These are phyloP conservation scores for Arabidopsis suecica DNA, from an alignment of 345 rosid species.

Conservation along the genomic window DNA sequence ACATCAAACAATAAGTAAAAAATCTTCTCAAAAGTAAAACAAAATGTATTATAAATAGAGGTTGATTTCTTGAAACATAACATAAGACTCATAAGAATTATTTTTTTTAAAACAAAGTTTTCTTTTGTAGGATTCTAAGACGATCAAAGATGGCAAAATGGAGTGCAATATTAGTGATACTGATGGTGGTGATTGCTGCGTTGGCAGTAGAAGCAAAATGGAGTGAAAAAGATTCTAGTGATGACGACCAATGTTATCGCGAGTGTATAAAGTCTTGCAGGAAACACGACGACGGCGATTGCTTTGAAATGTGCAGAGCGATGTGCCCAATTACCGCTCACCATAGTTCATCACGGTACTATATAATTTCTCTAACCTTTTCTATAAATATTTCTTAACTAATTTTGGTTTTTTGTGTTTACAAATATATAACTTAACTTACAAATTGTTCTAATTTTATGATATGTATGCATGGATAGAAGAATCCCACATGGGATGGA, in stretches of 20 bases:
- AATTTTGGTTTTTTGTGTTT: too few relatives aligned
- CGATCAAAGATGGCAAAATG: slow-evolving; percentile 25
- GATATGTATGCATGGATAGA: too few relatives aligned
- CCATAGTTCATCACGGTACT: too few relatives aligned
- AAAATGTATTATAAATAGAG: slow-evolving; percentile 34
- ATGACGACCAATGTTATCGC: not conserved
- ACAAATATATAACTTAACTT: too few relatives aligned
- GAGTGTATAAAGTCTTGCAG: not conserved
- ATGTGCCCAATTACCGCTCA: too few relatives aligned
- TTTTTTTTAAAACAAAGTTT: not conserved
- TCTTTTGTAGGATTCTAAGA: not conserved
- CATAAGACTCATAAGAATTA: not conserved
- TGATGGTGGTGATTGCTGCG: slow-evolving; percentile 3
- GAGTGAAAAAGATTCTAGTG: not conserved
- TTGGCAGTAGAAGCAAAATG: not conserved
- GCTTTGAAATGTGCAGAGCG: too few relatives aligned
- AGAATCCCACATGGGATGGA: too few relatives aligned
- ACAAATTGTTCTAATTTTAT: too few relatives aligned
- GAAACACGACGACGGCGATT: too few relatives aligned
- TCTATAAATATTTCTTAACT: too few relatives aligned
- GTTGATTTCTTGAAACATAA: not conserved
- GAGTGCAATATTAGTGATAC: slow-evolving; percentile 24
- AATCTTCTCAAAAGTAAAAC: not conserved
- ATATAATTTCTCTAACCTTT: too few relatives aligned
- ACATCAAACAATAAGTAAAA: not conserved